Base-by-base conservation (phyloP, 768 basidiomycete species). In the Macrocybe gigantea region DNA sequence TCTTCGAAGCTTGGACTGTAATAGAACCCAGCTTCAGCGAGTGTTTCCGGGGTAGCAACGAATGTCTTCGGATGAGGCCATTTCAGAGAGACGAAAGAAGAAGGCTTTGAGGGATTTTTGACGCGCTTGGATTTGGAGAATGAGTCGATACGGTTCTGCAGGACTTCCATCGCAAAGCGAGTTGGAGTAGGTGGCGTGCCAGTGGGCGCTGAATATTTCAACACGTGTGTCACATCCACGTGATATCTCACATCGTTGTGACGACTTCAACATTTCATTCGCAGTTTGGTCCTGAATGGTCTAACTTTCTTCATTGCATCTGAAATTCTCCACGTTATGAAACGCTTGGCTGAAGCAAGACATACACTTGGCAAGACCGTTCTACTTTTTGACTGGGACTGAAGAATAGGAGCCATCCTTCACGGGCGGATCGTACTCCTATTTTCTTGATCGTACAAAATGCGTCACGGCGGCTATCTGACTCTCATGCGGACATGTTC, bases 11-110 rank as follows among this genome's bases (percentile, higher is more conserved):
- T 79, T 0, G 90, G 90, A 52, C 73, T 73, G 66, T 76, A 93
- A 72, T 80, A 94, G 69, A 95, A 97, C 7, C 94, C 94, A 2
- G 94, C 94, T 54, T 86, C 82, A 1, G 94, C 86, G 11, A 98
- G 79, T 3, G 78, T 73, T 45, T 75, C 66, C 1, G 93, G 83
- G 44, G 79, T 93, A 40, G 93, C 85, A 44, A 68, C 66, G 62
- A 80, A 88, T 12, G 68, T 56, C 0, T 64, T 38, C 0, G 86
- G 77, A 54, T 94, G 88, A 0, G 92, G 85, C 90, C 92, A 97
- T 66, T 80, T 86, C n/a, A 79, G 54, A 36, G 67, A 65, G 1
- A 65, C 55, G 0, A 68, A 68, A 1, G 80, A 69, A 33, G 74
- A 73, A 7, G 69, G 58, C 60, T 77, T 83, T 48, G 60, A 53